Evolutionary conservation across 257 asterid species (phyloP).

Genomic region (Ligustrum vulgare): DNA sequence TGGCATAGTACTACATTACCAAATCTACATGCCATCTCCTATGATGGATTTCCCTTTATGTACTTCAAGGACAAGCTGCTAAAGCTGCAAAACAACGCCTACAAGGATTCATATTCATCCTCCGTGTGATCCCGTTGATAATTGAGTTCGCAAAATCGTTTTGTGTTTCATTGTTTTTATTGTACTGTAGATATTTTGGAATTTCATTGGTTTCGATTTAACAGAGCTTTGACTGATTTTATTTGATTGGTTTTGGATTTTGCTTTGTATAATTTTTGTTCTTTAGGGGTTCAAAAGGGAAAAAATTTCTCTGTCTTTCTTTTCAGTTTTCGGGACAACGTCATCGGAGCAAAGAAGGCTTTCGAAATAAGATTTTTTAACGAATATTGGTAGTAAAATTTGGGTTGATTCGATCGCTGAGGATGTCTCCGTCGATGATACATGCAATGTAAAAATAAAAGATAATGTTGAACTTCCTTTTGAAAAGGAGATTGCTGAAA

Average conservation of each 20-base stretch:
- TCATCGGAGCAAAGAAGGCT: neutral
- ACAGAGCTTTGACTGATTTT: neutral
- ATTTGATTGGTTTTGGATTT: neutral
- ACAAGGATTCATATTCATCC: slow-evolving; percentile 56
- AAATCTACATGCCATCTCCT: too few relatives aligned
- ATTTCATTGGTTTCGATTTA: slow-evolving; percentile 8
- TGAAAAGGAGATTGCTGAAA: too few relatives aligned
- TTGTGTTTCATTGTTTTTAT: slow-evolving; percentile 42
- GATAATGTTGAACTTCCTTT: too few relatives aligned
- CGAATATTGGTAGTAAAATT: neutral
- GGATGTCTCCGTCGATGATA: too few relatives aligned
- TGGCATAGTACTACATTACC: too few relatives aligned
- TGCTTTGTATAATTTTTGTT: neutral
- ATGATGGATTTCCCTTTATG: slow-evolving; percentile 34
- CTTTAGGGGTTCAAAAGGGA: neutral
- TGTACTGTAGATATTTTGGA: slow-evolving; percentile 20
- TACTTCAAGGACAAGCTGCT: slow-evolving; percentile 64
- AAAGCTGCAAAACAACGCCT: slow-evolving; percentile 68
- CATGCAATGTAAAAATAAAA: too few relatives aligned
- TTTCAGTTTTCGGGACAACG: neutral
- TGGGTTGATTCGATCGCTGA: too few relatives aligned
- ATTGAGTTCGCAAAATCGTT: slow-evolving; percentile 97
- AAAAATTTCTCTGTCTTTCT: neutral
- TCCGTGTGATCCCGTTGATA: slow-evolving; percentile 62
- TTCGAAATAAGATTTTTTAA: neutral